phyloP scores from a whole-genome alignment of 768 basidiomycete genomes.

The Rhizopogon vinicolor region DNA sequence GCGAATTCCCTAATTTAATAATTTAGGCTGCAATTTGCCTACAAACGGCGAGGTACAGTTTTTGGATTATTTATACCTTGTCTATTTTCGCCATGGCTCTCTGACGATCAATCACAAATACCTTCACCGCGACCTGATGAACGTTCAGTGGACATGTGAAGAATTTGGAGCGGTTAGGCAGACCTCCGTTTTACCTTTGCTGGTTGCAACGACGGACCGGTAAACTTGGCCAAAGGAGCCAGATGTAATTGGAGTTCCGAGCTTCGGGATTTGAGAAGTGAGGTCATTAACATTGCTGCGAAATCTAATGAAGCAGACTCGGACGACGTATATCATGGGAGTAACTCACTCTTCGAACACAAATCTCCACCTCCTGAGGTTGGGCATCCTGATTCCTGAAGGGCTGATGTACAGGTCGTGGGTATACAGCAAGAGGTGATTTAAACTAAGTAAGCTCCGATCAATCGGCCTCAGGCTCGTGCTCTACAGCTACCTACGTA shows the following conservation, averaged over 20 bases:
- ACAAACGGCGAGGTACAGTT: too few species aligned
- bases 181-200: not conserved
- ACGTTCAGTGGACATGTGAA: not conserved
- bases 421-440: too few species aligned
- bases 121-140: not conserved
- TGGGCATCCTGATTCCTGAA: too few species aligned
- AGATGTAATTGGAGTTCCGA: not conserved
- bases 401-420: too few species aligned
- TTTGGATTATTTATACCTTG: too few species aligned
- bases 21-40: too few species aligned
- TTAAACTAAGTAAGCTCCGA: too few species aligned
- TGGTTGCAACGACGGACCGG: not conserved
- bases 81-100: too few species aligned
- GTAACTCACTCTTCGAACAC: not conserved
- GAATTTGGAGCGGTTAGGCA: not conserved
- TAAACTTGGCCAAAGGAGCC: constrained; percentile 4
- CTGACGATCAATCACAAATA: not conserved
- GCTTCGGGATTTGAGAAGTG: not conserved
- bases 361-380: too few species aligned
- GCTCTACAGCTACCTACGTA: too few species aligned
- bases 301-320: not conserved
- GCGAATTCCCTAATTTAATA: constrained; percentile 4
- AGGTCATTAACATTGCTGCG: not conserved
- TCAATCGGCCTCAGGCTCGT: too few species aligned
- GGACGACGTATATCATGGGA: not conserved